These are phyloP conservation scores for Solanum peruvianum DNA, from an alignment of 257 asterid genomes.

Conservation along the genomic window DNA sequence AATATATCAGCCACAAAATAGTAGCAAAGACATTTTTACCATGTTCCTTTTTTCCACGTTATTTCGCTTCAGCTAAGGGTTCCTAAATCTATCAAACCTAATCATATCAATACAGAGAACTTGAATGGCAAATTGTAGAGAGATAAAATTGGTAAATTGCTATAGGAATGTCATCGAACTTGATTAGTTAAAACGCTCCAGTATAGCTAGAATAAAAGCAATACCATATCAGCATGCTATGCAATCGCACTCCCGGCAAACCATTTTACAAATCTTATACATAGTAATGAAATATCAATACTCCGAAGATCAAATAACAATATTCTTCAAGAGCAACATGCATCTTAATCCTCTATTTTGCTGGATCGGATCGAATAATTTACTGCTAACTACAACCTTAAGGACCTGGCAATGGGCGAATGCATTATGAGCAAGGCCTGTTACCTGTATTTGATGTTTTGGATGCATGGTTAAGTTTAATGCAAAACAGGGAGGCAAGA, in stretches of 20 bases:
- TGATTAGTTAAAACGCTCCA: neutral
- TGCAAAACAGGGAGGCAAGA: neutral
- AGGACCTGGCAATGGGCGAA: too few species aligned
- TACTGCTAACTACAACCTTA: too few species aligned
- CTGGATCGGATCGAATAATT: too few species aligned
- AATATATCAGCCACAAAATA: neutral
- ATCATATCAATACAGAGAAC: neutral
- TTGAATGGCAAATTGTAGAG: neutral
- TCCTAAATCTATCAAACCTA: neutral
- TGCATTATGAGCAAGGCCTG: too few species aligned
- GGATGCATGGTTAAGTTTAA: neutral
- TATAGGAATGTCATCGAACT: neutral
- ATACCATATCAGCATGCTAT: too few species aligned
- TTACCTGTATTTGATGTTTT: neutral
- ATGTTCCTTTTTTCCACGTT: neutral
- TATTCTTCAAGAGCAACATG: too few species aligned
- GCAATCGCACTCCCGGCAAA: too few species aligned
- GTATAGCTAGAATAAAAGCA: neutral
- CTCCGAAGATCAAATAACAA: too few species aligned
- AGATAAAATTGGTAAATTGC: neutral
- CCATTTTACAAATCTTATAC: too few species aligned
- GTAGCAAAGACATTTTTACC: neutral
- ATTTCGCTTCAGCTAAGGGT: neutral
- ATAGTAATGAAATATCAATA: too few species aligned
- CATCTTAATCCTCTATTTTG: too few species aligned